A percentile compares a stretch with the other conserved stretches of the same genome.
These are phyloP conservation scores for Aspergillus candidus DNA, from an alignment of 2,329 filamentous ascomycete species.

Conservation along the genomic window DNA sequence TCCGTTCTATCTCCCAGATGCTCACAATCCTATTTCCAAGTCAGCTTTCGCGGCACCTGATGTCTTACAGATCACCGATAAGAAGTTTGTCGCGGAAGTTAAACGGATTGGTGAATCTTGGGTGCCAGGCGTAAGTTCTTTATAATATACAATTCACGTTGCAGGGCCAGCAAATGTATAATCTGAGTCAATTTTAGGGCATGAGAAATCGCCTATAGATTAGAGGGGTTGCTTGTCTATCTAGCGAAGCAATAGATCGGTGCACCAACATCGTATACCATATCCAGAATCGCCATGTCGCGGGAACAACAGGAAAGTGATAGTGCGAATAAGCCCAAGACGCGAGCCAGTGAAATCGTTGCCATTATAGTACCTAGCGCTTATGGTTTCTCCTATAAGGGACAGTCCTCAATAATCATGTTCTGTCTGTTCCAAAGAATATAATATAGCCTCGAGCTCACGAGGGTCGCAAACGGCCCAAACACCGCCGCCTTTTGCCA, in stretches of 20 bases:
- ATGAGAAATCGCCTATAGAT: too few species aligned
- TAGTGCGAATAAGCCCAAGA: slow-evolving; percentile 23
- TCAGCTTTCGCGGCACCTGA: slow-evolving; percentile 38
- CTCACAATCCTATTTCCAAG: slow-evolving; percentile 59
- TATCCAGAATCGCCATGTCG: slow-evolving; percentile 66
- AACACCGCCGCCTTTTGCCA: slow-evolving; percentile 80
- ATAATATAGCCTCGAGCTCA: slow-evolving; percentile 64
- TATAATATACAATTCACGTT: background rate
- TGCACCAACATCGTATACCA: slow-evolving; percentile 27
- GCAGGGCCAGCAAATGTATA: background rate
- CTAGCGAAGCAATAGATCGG: too few species aligned
- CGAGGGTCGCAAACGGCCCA: slow-evolving; percentile 83
- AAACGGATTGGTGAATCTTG: slow-evolving; percentile 78
- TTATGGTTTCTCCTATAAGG: too few species aligned
- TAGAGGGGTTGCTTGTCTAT: too few species aligned
- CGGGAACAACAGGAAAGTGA: slow-evolving; percentile 53
- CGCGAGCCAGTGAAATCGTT: too few species aligned
- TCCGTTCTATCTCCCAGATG: slow-evolving; percentile 88
- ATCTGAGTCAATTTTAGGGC: too few species aligned
- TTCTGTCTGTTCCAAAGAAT: slow-evolving; percentile 60
- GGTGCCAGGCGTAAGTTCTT: slow-evolving; percentile 58
- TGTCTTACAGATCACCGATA: slow-evolving; percentile 68
- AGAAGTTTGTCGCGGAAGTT: slow-evolving; percentile 74
- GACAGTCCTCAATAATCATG: slow-evolving; percentile 54
- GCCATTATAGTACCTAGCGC: too few species aligned